Percentiles rank a stretch among this genome's conserved stretches.
Evolutionary conservation across 1,284 basidiomycete species (phyloP).

Genomic region (Microbotryum lychnidis-dioicae): DNA sequence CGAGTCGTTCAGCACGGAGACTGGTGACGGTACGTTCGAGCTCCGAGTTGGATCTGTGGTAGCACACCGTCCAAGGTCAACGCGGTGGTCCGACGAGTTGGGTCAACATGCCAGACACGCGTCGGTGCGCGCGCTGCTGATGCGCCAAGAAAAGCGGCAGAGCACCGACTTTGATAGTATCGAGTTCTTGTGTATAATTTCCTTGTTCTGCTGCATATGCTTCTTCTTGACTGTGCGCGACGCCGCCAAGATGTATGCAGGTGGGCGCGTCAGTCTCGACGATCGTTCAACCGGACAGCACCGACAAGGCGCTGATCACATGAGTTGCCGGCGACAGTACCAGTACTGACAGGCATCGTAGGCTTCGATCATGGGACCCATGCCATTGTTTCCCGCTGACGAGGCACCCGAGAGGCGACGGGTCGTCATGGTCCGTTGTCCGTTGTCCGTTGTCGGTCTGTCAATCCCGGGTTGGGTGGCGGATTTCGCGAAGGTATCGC

Average conservation of each 20-base stretch:
- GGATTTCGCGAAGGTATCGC: neutral
- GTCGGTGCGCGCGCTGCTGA: neutral
- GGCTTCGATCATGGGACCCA: slow-evolving; percentile 19
- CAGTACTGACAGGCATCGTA: slow-evolving; percentile 25
- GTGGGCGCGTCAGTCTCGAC: neutral
- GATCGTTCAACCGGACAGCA: neutral
- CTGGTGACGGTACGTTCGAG: slow-evolving; percentile 29
- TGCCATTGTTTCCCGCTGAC: neutral
- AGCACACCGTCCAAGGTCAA: neutral
- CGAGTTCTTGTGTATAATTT: slow-evolving; percentile 35
- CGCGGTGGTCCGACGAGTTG: neutral
- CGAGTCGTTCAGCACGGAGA: slow-evolving; percentile 30
- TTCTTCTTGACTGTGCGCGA: slow-evolving; percentile 30
- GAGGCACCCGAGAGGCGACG: slow-evolving; percentile 1
- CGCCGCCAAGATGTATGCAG: neutral
- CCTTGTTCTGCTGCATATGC: slow-evolving; percentile 36
- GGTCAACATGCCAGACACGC: neutral
- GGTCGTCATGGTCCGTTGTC: neutral
- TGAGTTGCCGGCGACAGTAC: neutral
- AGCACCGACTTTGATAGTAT: slow-evolving; percentile 29
- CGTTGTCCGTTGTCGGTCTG: neutral
- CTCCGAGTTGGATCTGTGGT: slow-evolving; percentile 30
- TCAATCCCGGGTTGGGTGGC: neutral
- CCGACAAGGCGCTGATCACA: neutral
- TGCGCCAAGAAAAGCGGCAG: neutral